Evolutionary conservation across 805 yeast species (phyloP), one percentile per base, ranked within the genome.

Genomic region (Candida andamanensis): DNA sequence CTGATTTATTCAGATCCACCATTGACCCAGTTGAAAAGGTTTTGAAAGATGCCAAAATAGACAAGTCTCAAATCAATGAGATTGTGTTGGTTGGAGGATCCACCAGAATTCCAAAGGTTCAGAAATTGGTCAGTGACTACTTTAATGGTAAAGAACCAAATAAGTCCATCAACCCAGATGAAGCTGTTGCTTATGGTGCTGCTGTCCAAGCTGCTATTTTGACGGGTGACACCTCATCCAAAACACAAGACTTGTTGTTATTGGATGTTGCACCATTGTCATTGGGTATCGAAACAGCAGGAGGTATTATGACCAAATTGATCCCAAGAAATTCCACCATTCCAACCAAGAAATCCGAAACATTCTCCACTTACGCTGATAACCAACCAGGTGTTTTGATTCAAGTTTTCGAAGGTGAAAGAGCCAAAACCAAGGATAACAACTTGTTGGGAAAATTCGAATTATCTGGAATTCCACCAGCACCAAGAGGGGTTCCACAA

Each of bases 181-280:
- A 90, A 74, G 98, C 98, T 60, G 97, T 90, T 56, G 98, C 97
- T 26, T 90, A 80, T 54, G 98, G 98, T 77, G 97, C 97, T 41
- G 97, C 98, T 44, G 97, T 90, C 44, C 98, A 90, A 73, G 97
- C 95, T 37, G 97, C 97, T 72, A 94, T 90, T 49, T 72, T 90
- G 46, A 79, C 95, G 35, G 97, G 97, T 64, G 96, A 89, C 39
- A 58, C 65, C 32, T 61, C 67, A 15, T 54, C 63, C 17, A 58
- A 62, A 60, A 65, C 70, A 35, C 68, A 64, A 49, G 69, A 64
- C 52, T 58, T 65, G 47, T 53, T 90, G 44, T 72, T 87, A 55
- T 75, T 89, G 54, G 97, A 87, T 68, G 96, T 87, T 43, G 85
- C 89, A 52, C 95, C 97, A 52, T 77, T 87, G 58, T 87, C 97